Evolutionary conservation across 78 protist species (phyloP), one percentile per base, ranked within the genome.

Genomic region (Diacronema lutheri): DNA sequence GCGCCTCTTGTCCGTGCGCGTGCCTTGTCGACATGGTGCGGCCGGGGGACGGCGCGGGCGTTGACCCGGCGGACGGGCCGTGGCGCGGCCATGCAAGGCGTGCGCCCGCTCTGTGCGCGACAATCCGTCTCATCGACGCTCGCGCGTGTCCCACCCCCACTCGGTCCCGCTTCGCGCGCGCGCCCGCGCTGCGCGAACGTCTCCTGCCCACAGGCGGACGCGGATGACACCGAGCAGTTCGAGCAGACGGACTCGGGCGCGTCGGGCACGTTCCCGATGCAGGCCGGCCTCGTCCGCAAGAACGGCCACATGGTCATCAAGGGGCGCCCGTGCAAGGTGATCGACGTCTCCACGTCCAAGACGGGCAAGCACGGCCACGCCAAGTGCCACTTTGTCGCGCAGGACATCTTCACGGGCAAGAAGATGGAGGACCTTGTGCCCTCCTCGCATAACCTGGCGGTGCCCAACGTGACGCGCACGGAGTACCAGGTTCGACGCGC

Each of bases 341-440:
- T 87, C 16, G 94, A 92, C 50, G 77, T 86, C 87, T 85, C 96
- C 71, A 93, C 95, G 81, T 96, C 98, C 69, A 98, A 98, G 95
- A 97, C 99, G 56, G 99, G 99, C 74, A 98, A 98, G 97, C 99
- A 98, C 95, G 99, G 99, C 35, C 98, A 96, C 94, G 99, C 99
- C 78, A 98, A 98, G 95, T 96, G 93, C 81, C 81, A 95, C 91
- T 33, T 96, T 55, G 85, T 86, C 61, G 99, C 92, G 71, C 79
- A 93, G 33, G 99, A 97, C 80, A 96, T 98, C 89, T 98, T 98
- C 97, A 94, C 96, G 50, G 97, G 97, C 80, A 92, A 89, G 93
- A 98, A 98, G 95, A 64, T 76, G 84, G 98, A 98, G 91, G 98
- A 95, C 58, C 81, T 95, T 56, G 85, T 86, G 60, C 97, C 99